These are phyloP conservation scores for Oxytropis ochrocephala DNA, from an alignment of 306 rosid genomes.

Conservation along the genomic window DNA sequence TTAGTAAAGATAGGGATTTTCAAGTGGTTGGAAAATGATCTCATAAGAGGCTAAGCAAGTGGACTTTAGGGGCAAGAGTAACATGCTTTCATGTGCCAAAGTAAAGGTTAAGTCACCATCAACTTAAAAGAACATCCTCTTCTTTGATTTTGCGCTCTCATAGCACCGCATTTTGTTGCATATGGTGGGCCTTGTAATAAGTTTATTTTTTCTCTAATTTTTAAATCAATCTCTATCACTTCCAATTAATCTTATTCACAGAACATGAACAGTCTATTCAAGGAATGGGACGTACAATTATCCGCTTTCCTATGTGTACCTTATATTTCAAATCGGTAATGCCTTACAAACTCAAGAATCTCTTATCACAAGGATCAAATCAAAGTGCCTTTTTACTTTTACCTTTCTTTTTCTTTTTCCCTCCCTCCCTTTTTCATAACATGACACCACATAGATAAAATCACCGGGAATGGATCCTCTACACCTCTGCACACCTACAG, in stretches of 20 bases:
- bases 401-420: no score
- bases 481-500: no score
- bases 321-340: not conserved
- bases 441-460: no score
- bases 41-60: conserved; percentile 18
- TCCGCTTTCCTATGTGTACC: conserved; percentile 13
- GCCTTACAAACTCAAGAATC: not conserved
- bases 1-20: conserved; percentile 20
- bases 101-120: conserved; percentile 57
- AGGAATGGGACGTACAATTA: conserved; percentile 26
- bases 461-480: no score
- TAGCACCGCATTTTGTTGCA: conserved; percentile 34
- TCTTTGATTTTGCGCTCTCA: conserved; percentile 33
- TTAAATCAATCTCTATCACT: conserved; percentile 19
- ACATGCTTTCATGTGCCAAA: conserved; percentile 92
- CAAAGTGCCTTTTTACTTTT: not conserved
- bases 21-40: conserved; percentile 41
- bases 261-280: conserved; percentile 44
- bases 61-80: conserved; percentile 67
- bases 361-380: not conserved
- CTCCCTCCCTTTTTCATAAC: not conserved
- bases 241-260: conserved; percentile 54
- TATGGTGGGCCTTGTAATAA: conserved; percentile 49
- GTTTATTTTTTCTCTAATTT: conserved; percentile 14
- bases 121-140: conserved; percentile 37